Percentiles rank a stretch among this genome's conserved stretches.
Conservation (phyloP, 441 rosid genomes). For the Bocquillonia castaneifolia region DNA sequence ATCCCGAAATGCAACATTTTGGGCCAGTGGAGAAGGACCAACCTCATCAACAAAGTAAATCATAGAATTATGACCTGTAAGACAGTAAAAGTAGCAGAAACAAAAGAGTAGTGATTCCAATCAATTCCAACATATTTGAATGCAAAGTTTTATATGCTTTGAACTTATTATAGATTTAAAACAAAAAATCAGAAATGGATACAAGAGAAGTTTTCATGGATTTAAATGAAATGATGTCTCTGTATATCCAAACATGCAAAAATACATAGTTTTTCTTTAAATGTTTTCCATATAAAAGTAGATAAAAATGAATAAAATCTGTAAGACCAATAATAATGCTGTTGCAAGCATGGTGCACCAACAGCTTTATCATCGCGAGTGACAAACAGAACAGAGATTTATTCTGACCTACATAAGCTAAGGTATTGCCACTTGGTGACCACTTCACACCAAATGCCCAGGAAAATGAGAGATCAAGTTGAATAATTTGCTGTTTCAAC, state of each 20-base stretch:
- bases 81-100: constrained; percentile 24
- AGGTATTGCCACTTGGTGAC: constrained; percentile 97
- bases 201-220: not conserved
- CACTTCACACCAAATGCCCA: constrained; percentile 99
- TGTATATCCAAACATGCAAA: not conserved
- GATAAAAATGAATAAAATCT: not conserved
- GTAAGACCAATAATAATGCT: not conserved
- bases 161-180: not conserved
- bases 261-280: not conserved
- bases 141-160: not conserved
- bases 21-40: constrained; percentile 94
- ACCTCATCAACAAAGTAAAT: constrained; percentile 96
- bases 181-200: not conserved
- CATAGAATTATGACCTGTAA: constrained; percentile 89
- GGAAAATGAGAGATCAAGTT: constrained; percentile 94
- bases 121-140: constrained; percentile 7
- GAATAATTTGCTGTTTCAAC: constrained; percentile 78
- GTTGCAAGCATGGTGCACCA: not conserved
- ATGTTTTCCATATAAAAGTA: not conserved
- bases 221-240: not conserved
- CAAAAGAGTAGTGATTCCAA: constrained; percentile 21
- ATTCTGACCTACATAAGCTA: constrained; percentile 95
- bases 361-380: not conserved
- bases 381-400: constrained; percentile 21
- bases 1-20: constrained; percentile 78